phyloP scores from a whole-genome alignment of 73 alveolate genomes.

The Paramecium biaurelia region DNA sequence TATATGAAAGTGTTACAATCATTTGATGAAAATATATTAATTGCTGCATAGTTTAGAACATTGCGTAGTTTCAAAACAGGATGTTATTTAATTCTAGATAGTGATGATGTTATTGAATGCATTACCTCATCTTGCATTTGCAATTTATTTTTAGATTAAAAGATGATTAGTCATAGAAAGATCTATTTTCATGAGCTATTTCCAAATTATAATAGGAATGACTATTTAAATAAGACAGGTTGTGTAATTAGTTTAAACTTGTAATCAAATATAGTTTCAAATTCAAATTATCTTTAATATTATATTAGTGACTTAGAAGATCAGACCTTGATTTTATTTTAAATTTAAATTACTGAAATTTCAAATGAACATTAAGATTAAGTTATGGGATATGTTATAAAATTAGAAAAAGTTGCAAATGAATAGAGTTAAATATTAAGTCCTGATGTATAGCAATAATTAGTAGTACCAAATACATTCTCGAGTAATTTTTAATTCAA shows the following conservation, averaged over 20 bases:
- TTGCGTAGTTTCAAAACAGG: background rate
- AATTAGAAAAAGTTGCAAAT: background rate
- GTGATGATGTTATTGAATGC: background rate
- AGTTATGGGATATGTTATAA: background rate
- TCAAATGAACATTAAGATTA: background rate
- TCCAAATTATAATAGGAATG: background rate
- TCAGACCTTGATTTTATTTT: background rate
- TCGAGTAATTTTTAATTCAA: background rate
- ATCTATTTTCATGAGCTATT: background rate
- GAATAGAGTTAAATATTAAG: background rate
- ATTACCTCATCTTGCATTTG: conserved; percentile 13
- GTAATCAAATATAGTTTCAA: background rate
- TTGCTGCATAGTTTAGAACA: conserved; percentile 3
- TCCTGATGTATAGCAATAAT: background rate
- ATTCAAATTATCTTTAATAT: background rate
- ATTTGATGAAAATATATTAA: background rate
- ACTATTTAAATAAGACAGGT: background rate
- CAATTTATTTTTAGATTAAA: background rate
- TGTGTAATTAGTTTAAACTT: background rate
- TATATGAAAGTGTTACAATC: background rate
- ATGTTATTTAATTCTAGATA: background rate
- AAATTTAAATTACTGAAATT: background rate
- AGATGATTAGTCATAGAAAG: background rate
- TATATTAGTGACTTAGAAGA: background rate
- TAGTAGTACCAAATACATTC: background rate